Conservation (phyloP, 2,329 filamentous ascomycete species). For the Rhytidhysteron rufulum region DNA sequence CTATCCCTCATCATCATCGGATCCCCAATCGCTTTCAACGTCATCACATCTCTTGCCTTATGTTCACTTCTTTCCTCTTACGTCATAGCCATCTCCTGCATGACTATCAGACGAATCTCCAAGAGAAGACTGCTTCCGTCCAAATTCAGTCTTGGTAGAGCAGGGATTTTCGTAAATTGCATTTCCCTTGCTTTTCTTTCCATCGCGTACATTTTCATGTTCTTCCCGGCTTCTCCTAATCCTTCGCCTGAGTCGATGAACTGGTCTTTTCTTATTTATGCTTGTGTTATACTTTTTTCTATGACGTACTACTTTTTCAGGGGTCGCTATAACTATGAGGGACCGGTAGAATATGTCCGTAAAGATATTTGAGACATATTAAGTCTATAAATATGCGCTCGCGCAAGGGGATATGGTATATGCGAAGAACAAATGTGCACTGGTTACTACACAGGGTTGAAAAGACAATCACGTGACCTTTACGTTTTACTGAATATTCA, state of each 20-base stretch:
- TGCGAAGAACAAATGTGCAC: too few species aligned
- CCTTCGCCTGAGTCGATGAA: conserved; percentile 38
- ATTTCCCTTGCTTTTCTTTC: conserved; percentile 32
- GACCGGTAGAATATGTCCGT: conserved; percentile 5
- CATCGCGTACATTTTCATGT: conserved; percentile 36
- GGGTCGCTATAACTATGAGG: conserved; percentile 33
- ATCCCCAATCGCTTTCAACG: conserved; percentile 39
- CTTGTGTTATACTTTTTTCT: conserved; percentile 35
- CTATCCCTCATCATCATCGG: conserved; percentile 46
- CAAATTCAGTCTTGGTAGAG: conserved; percentile 42
- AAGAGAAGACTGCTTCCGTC: conserved; percentile 36
- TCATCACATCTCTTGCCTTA: conserved; percentile 42
- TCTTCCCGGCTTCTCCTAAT: conserved; percentile 31
- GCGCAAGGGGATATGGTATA: too few species aligned
- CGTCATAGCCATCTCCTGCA: conserved; percentile 42
- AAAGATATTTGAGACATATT: conserved; percentile 36
- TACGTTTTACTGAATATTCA: too few species aligned
- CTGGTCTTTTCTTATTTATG: conserved; percentile 40
- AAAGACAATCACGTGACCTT: too few species aligned
- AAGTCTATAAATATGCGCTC: too few species aligned
- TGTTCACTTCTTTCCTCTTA: conserved; percentile 42
- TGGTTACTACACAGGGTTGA: too few species aligned
- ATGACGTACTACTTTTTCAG: conserved; percentile 34
- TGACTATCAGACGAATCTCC: conserved; percentile 38
- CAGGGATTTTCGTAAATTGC: conserved; percentile 37